phyloP scores from a whole-genome alignment of 2,329 filamentous ascomycete genomes.

The Claviceps sp. region DNA sequence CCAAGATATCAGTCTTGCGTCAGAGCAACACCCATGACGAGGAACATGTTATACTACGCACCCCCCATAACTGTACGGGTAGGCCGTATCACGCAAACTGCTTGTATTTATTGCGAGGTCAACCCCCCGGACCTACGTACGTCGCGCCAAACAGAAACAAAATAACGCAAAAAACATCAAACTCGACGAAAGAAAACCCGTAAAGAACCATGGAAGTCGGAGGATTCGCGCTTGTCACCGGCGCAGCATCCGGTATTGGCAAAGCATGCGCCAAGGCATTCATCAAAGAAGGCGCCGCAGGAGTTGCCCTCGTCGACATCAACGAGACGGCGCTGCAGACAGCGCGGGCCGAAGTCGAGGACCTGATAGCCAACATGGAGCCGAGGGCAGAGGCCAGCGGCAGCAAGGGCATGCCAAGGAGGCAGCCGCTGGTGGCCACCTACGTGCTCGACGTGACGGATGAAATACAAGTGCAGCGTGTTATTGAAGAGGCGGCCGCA shows the following conservation, averaged over 20 bases:
- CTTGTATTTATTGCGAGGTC: too few relatives aligned
- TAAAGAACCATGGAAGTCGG: conserved; percentile 14
- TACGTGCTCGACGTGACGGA: conserved; percentile 16
- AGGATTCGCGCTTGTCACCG: conserved; percentile 18
- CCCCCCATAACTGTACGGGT: too few relatives aligned
- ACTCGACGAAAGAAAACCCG: neutral
- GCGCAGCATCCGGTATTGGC: conserved; percentile 19
- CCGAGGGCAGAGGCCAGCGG: neutral
- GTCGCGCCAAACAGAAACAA: neutral
- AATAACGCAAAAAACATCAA: neutral
- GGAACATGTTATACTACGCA: too few relatives aligned
- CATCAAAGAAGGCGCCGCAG: conserved; percentile 14
- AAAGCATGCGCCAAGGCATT: conserved; percentile 17
- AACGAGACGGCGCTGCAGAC: conserved; percentile 8
- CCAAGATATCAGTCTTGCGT: too few relatives aligned
- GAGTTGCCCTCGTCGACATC: conserved; percentile 16
- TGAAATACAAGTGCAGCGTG: conserved; percentile 10
- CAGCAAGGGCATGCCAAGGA: neutral
- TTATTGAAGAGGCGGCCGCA: conserved; percentile 14
- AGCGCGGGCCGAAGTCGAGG: conserved; percentile 12
- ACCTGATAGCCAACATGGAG: neutral
- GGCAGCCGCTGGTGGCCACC: neutral
- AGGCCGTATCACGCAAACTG: too few relatives aligned
- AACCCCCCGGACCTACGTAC: too few relatives aligned
- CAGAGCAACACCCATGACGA: too few relatives aligned